Evolutionary conservation across 108 stramenopile genomes (phyloP).

Genomic region (Nitzschia sp.): DNA sequence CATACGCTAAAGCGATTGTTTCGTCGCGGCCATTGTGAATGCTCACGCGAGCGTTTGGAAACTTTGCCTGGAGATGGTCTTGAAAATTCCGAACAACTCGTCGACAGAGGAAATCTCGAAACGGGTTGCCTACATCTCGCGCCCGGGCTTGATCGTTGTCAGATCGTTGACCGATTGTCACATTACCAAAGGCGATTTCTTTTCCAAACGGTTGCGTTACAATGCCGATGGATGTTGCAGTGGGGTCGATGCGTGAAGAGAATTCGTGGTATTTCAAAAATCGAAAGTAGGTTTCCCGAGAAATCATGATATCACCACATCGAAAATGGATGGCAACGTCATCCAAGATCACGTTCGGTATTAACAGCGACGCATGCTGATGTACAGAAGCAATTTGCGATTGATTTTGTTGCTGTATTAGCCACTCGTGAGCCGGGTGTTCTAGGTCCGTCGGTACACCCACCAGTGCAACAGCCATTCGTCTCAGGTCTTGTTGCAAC

Average conservation of each 20-base stretch:
- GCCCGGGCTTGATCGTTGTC: background rate
- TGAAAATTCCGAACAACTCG: background rate
- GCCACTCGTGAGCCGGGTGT: slow-evolving; percentile 6
- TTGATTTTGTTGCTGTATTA: background rate
- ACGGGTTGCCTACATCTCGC: slow-evolving; percentile 10
- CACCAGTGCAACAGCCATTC: slow-evolving; percentile 18
- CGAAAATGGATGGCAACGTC: slow-evolving; percentile 47
- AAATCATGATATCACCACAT: slow-evolving; percentile 39
- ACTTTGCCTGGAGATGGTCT: slow-evolving; percentile 24
- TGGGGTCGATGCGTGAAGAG: slow-evolving; percentile 15
- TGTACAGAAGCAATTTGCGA: background rate
- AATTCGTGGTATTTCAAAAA: slow-evolving; percentile 36
- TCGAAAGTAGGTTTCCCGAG: slow-evolving; percentile 21
- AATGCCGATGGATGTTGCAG: slow-evolving; percentile 35
- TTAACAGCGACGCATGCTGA: background rate
- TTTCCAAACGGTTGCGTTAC: slow-evolving; percentile 39
- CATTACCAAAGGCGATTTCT: background rate
- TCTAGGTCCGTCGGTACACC: background rate
- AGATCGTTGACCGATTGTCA: background rate
- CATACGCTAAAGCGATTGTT: slow-evolving; percentile 37
- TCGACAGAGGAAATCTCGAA: background rate
- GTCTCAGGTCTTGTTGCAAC: slow-evolving; percentile 6
- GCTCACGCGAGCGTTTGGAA: slow-evolving; percentile 23
- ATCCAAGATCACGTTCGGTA: slow-evolving; percentile 27
- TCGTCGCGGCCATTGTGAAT: slow-evolving; percentile 39